Conservation (phyloP, 2,329 filamentous ascomycete genomes). For the Curvularia spicifera region DNA sequence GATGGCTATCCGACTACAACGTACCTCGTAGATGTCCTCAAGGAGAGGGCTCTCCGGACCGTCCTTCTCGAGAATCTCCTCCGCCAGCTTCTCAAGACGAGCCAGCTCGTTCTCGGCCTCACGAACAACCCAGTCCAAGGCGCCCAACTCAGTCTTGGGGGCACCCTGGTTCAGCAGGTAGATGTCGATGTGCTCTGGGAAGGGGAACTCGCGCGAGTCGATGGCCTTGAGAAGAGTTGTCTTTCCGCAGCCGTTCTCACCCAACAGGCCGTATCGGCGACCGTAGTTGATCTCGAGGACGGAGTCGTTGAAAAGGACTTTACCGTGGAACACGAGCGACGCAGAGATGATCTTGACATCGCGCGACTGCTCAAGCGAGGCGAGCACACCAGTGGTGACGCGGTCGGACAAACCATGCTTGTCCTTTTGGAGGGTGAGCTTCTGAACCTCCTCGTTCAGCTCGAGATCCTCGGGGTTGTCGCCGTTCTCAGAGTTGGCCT, state of each 20-base stretch:
- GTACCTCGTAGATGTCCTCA: slow-evolving; percentile 93
- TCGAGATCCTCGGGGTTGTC: slow-evolving; percentile 72
- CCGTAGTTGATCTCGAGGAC: slow-evolving; percentile 92
- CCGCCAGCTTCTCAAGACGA: slow-evolving; percentile 84
- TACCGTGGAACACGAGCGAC: slow-evolving; percentile 96
- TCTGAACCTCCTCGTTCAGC: slow-evolving; percentile 78
- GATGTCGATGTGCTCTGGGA: slow-evolving; percentile 96
- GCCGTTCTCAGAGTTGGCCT: slow-evolving; percentile 71
- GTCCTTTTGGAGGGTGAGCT: slow-evolving; percentile 91
- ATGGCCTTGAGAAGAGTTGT: slow-evolving; percentile 97
- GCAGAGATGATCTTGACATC: slow-evolving; percentile 97
- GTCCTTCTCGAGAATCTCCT: slow-evolving; percentile 88
- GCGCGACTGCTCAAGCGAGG: slow-evolving; percentile 82
- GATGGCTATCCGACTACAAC: slow-evolving; percentile 41
- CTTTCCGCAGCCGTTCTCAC: slow-evolving; percentile 99
- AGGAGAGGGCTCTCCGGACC: slow-evolving; percentile 90
- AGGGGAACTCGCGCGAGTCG: slow-evolving; percentile 88
- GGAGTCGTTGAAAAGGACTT: slow-evolving; percentile 91
- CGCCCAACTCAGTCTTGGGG: slow-evolving; percentile 84
- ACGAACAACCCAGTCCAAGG: slow-evolving; percentile 94
- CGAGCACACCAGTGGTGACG: slow-evolving; percentile 95
- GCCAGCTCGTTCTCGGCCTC: slow-evolving; percentile 94
- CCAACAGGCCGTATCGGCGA: slow-evolving; percentile 90
- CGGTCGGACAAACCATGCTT: slow-evolving; percentile 95
- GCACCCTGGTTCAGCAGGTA: slow-evolving; percentile 98